phyloP scores from a whole-genome alignment of 2,329 filamentous ascomycete species.

The Claviceps sp. region DNA sequence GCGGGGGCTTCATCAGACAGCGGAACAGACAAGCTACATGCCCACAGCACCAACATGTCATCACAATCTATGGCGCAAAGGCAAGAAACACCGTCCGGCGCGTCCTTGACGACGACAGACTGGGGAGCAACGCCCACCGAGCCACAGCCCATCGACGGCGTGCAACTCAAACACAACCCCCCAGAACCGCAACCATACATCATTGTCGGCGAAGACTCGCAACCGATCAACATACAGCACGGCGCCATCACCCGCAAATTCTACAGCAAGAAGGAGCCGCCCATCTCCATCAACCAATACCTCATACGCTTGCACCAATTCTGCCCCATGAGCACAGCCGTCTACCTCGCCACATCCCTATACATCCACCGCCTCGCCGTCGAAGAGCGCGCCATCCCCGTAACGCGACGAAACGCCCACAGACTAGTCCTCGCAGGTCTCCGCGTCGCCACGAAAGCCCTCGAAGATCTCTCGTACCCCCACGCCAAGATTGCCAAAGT shows the following conservation, averaged over 20 bases:
- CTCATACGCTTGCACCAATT: slow-evolving; percentile 75
- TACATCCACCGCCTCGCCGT: slow-evolving; percentile 79
- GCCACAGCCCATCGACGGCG: slow-evolving; percentile 37
- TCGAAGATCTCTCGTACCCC: slow-evolving; percentile 85
- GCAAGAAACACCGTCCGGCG: slow-evolving; percentile 1
- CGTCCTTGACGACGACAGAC: neutral
- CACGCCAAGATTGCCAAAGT: slow-evolving; percentile 76
- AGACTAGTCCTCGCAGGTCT: slow-evolving; percentile 72
- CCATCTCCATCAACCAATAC: slow-evolving; percentile 74
- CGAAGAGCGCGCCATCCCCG: slow-evolving; percentile 61
- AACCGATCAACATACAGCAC: slow-evolving; percentile 65
- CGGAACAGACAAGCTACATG: slow-evolving; percentile 11
- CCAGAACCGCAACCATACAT: slow-evolving; percentile 36
- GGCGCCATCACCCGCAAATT: slow-evolving; percentile 83
- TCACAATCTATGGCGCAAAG: slow-evolving; percentile 12
- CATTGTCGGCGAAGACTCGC: slow-evolving; percentile 53
- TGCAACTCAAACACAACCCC: slow-evolving; percentile 30
- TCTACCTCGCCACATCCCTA: slow-evolving; percentile 77
- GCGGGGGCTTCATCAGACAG: neutral
- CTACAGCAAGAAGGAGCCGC: slow-evolving; percentile 76
- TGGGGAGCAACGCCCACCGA: neutral
- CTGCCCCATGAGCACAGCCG: slow-evolving; percentile 86
- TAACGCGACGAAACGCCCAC: slow-evolving; percentile 76
- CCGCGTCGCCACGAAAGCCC: slow-evolving; percentile 79
- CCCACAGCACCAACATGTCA: slow-evolving; percentile 15